Evolutionary conservation across 768 basidiomycete species (phyloP).

Genomic region (Tulasnella sp.): DNA sequence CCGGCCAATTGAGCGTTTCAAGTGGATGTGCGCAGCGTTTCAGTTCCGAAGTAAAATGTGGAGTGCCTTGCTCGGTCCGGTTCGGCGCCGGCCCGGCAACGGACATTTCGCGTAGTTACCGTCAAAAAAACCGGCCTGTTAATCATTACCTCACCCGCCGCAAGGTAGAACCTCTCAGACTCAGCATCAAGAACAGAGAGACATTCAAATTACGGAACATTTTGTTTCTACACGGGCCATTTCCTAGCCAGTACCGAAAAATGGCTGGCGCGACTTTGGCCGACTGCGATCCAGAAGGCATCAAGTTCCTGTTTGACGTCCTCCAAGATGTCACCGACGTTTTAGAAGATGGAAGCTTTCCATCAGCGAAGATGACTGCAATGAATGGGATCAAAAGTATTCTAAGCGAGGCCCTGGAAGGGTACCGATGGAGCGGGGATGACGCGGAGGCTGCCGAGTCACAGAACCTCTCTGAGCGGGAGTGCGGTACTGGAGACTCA

Average conservation of each 20-base stretch:
- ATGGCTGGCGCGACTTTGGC: not conserved
- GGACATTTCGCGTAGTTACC: too few relatives aligned
- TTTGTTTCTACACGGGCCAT: too few relatives aligned
- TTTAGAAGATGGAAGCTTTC: not conserved
- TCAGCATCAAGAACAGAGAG: too few relatives aligned
- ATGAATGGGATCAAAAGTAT: not conserved
- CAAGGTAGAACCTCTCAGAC: too few relatives aligned
- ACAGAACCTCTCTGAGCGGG: not conserved
- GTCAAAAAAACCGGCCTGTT: too few relatives aligned
- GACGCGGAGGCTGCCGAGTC: not conserved
- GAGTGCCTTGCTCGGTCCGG: too few relatives aligned
- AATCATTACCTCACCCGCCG: too few relatives aligned
- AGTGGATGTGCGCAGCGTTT: too few relatives aligned
- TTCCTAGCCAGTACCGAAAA: not conserved
- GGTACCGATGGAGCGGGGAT: not conserved
- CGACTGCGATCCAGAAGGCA: not conserved
- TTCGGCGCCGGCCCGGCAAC: too few relatives aligned
- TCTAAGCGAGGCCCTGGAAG: not conserved
- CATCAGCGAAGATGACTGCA: not conserved
- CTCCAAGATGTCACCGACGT: not conserved
- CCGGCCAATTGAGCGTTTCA: too few relatives aligned
- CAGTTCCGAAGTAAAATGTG: too few relatives aligned
- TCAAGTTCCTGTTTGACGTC: not conserved
- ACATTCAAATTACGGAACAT: too few relatives aligned
- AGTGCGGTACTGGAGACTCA: not conserved